Conservation (phyloP, 108 stramenopile genomes). For the Fistulifera solaris region DNA sequence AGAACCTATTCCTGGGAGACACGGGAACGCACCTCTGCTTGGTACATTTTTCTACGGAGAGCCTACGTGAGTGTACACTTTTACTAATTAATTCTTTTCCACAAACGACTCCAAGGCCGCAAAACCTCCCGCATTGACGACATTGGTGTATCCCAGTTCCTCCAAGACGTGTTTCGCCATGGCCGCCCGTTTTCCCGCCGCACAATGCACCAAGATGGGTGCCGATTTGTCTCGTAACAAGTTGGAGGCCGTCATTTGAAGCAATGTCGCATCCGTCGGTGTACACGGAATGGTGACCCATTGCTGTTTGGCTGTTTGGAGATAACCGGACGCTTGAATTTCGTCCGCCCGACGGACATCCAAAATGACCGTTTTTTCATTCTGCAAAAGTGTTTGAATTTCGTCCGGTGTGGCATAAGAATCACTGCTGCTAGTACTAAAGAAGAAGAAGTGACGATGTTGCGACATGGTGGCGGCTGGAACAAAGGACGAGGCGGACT, state of each 20-base stretch:
- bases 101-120: not conserved
- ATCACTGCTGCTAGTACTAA: no score
- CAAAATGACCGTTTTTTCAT: slow-evolving; percentile 2
- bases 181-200: slow-evolving; percentile 39
- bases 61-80: no score
- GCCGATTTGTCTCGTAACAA: slow-evolving; percentile 11
- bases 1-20: no score
- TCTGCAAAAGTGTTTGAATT: not conserved
- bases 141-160: slow-evolving; percentile 10
- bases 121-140: slow-evolving; percentile 8
- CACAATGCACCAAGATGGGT: slow-evolving; percentile 40
- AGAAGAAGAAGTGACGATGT: no score
- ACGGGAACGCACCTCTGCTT: no score
- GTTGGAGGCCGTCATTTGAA: not conserved
- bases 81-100: no score
- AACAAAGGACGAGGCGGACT: no score
- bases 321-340: slow-evolving; percentile 4
- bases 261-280: not conserved
- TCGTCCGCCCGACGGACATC: slow-evolving; percentile 6
- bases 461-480: no score
- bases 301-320: not conserved
- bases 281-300: slow-evolving; percentile 4
- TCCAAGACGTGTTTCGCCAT: slow-evolving; percentile 45
- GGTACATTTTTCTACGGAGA: no score
- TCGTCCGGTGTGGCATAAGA: not conserved